Evolutionary conservation across 2,329 filamentous ascomycete genomes (phyloP).

Genomic region (Balansia obtecta): DNA sequence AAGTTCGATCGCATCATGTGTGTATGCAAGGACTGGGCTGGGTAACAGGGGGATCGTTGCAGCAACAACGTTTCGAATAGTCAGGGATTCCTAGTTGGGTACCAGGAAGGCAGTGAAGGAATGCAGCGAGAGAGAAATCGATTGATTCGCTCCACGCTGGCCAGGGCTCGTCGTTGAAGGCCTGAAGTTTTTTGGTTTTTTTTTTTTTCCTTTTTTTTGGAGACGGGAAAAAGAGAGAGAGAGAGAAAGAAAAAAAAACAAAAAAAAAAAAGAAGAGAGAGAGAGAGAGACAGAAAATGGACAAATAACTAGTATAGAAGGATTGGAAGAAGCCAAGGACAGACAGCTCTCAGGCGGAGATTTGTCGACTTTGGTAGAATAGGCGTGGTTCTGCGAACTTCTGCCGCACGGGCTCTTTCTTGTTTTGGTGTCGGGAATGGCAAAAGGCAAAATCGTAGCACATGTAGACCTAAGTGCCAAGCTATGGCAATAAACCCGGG

Average conservation of each 20-base stretch:
- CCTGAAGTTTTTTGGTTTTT: background rate
- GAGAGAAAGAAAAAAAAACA: background rate
- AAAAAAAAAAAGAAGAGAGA: too few species aligned
- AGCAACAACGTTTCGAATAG: background rate
- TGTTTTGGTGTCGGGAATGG: slow-evolving; percentile 1
- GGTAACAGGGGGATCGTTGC: background rate
- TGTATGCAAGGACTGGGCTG: background rate
- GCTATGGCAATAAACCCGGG: background rate
- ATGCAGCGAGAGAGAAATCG: background rate
- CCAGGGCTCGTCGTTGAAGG: background rate
- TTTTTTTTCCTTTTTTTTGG: too few species aligned
- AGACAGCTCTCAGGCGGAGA: background rate
- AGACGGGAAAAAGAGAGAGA: background rate
- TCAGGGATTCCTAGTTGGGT: background rate
- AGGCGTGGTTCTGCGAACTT: background rate
- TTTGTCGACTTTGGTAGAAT: background rate
- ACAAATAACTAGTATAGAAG: background rate
- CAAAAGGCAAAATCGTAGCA: slow-evolving; percentile 4
- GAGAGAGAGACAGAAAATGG: background rate
- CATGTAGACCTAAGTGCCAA: background rate
- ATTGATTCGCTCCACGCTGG: background rate
- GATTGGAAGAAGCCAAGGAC: background rate
- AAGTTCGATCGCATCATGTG: slow-evolving; percentile 5
- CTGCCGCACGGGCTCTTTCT: background rate
- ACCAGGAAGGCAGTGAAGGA: background rate